Conservation (phyloP, 1,284 basidiomycete genomes). For the Pulchroboletus neoregius region DNA sequence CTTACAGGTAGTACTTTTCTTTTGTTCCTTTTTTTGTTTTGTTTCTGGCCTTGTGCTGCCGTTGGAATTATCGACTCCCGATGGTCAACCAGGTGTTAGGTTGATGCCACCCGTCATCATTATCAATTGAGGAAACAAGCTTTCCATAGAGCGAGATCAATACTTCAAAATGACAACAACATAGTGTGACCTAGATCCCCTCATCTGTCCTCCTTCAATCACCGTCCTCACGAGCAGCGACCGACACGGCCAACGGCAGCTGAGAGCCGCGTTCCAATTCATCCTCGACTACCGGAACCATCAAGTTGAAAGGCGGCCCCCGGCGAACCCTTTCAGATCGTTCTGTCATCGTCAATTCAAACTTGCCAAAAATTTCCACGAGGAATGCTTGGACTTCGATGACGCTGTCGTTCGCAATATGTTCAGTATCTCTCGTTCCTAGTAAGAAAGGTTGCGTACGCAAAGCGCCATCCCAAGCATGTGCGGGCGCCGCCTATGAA, state of each 20-base stretch:
- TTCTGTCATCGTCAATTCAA: constrained; percentile 43
- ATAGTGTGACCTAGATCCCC: too few relatives aligned
- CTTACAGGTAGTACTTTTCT: too few relatives aligned
- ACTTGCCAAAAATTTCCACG: constrained; percentile 44
- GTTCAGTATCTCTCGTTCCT: not conserved
- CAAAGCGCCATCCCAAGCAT: constrained; percentile 52
- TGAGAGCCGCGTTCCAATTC: constrained; percentile 44
- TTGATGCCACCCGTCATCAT: too few relatives aligned
- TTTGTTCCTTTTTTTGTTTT: too few relatives aligned
- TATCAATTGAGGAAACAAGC: too few relatives aligned
- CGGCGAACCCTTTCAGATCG: constrained; percentile 38
- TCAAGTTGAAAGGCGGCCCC: constrained; percentile 41
- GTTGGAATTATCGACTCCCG: too few relatives aligned
- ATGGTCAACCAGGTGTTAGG: too few relatives aligned
- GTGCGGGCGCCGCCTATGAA: constrained; percentile 43
- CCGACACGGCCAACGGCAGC: constrained; percentile 43
- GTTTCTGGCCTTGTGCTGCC: too few relatives aligned
- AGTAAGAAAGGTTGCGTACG: constrained; percentile 3
- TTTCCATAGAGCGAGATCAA: too few relatives aligned
- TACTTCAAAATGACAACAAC: too few relatives aligned
- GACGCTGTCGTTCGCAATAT: constrained; percentile 27
- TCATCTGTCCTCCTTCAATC: too few relatives aligned
- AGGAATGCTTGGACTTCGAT: constrained; percentile 51
- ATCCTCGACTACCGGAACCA: constrained; percentile 46
- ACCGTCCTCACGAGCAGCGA: not conserved